Conservation (phyloP, 192 early-diverging fungal genomes). For the Phycomyces nitens region DNA sequence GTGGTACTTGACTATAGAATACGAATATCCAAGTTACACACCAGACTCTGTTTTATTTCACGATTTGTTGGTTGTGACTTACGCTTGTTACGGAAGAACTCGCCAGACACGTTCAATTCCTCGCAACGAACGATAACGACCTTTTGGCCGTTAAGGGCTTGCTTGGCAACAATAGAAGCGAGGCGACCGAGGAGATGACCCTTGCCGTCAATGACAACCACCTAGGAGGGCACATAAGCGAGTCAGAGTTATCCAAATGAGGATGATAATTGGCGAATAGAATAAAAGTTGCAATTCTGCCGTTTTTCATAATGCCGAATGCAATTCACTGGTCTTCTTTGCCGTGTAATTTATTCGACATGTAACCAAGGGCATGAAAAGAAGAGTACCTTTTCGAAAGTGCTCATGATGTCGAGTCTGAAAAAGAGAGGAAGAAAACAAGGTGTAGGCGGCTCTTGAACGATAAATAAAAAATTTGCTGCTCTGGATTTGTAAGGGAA, state of each 20-base stretch:
- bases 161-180: conserved; percentile 96
- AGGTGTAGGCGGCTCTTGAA: conserved; percentile 1
- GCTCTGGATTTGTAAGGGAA: neutral
- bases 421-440: conserved; percentile 17
- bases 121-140: conserved; percentile 97
- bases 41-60: neutral
- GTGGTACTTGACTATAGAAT: conserved; percentile 81
- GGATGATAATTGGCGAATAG: neutral
- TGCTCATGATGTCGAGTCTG: conserved; percentile 23
- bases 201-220: conserved; percentile 98
- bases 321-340: too few species aligned
- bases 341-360: too few species aligned
- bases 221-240: conserved; percentile 46
- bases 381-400: conserved; percentile 25
- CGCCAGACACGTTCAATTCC: conserved; percentile 97
- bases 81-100: conserved; percentile 99
- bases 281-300: neutral
- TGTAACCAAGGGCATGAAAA: neutral
- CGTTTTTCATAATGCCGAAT: too few species aligned
- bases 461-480: conserved; percentile 1
- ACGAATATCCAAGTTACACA: neutral
- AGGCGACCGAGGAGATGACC: conserved; percentile 98
- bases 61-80: conserved; percentile 34
- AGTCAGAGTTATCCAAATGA: neutral
- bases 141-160: conserved; percentile 95